phyloP scores from a whole-genome alignment of 352 stramenopile species.

The Halophytophthora polymorphica region DNA sequence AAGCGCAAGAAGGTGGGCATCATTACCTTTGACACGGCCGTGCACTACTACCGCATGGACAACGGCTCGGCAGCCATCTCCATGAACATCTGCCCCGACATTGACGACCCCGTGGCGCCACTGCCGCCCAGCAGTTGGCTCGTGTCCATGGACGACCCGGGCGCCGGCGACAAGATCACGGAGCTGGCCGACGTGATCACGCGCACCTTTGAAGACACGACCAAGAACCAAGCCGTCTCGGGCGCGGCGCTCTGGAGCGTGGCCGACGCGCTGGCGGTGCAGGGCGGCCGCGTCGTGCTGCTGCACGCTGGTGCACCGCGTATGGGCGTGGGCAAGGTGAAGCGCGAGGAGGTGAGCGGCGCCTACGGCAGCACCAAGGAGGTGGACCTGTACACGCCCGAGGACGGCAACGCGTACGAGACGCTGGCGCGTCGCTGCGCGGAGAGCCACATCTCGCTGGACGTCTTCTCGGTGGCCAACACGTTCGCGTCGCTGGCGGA shows the following conservation, averaged over 20 bases:
- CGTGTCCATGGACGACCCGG: constrained; percentile 78
- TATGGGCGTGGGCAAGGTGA: constrained; percentile 71
- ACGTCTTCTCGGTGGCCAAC: constrained; percentile 85
- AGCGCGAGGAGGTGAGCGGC: constrained; percentile 76
- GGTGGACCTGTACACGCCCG: constrained; percentile 78
- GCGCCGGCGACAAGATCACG: constrained; percentile 63
- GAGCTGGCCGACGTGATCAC: constrained; percentile 69
- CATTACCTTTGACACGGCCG: constrained; percentile 77
- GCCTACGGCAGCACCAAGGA: constrained; percentile 84
- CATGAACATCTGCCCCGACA: constrained; percentile 73
- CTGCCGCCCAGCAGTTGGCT: constrained; percentile 76
- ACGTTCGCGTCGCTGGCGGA: constrained; percentile 80
- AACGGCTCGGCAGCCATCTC: constrained; percentile 52
- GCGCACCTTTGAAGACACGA: constrained; percentile 61
- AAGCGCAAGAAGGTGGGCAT: constrained; percentile 88
- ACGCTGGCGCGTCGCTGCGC: constrained; percentile 60
- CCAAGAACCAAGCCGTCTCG: constrained; percentile 77
- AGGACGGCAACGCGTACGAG: constrained; percentile 71
- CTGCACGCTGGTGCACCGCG: constrained; percentile 75
- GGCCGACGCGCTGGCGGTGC: constrained; percentile 60
- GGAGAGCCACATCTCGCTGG: constrained; percentile 78
- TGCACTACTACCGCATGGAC: constrained; percentile 88
- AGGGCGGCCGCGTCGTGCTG: constrained; percentile 66
- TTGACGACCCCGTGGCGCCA: constrained; percentile 75
- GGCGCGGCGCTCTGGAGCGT: constrained; percentile 77